Percentiles rank a stretch among this genome's conserved stretches.
phyloP scores from a whole-genome alignment of 179 eudicot species.

The Beta macrorhiza region DNA sequence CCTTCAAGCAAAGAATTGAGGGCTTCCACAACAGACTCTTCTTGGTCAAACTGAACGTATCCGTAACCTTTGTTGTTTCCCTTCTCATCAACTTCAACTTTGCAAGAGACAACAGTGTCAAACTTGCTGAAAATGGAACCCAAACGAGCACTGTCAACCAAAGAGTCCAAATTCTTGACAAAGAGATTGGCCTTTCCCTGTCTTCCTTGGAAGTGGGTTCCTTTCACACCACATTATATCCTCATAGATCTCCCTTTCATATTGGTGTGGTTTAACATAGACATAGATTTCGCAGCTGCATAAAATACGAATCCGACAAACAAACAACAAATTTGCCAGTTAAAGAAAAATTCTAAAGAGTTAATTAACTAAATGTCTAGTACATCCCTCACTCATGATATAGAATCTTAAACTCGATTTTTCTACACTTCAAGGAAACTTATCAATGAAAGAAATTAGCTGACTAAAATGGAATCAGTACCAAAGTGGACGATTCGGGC shows the following conservation, averaged over 20 bases:
- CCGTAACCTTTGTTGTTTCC: conserved; percentile 27
- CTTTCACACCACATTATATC: conserved; percentile 29
- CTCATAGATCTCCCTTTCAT: conserved; percentile 4
- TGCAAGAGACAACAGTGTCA: conserved; percentile 24
- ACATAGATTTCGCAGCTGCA: too few relatives aligned
- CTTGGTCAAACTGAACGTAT: conserved; percentile 24
- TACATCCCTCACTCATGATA: too few relatives aligned
- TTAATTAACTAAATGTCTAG: not conserved
- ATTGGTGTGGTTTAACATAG: too few relatives aligned
- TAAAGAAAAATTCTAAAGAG: not conserved
- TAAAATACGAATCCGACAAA: too few relatives aligned
- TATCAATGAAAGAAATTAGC: too few relatives aligned
- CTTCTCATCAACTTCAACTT: conserved; percentile 17
- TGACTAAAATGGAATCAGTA: too few relatives aligned
- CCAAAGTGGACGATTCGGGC: too few relatives aligned
- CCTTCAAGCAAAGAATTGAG: conserved; percentile 24
- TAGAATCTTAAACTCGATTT: too few relatives aligned
- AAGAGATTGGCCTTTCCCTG: conserved; percentile 19
- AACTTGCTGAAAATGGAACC: conserved; percentile 15
- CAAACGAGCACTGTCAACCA: conserved; percentile 16
- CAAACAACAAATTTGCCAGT: too few relatives aligned
- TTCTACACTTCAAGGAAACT: too few relatives aligned
- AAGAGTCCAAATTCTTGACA: conserved; percentile 27
- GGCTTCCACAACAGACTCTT: conserved; percentile 22
- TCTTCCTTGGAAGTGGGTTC: not conserved